Evolutionary conservation across 1,284 basidiomycete species (phyloP).

Genomic region (Pseudozyma pruni): DNA sequence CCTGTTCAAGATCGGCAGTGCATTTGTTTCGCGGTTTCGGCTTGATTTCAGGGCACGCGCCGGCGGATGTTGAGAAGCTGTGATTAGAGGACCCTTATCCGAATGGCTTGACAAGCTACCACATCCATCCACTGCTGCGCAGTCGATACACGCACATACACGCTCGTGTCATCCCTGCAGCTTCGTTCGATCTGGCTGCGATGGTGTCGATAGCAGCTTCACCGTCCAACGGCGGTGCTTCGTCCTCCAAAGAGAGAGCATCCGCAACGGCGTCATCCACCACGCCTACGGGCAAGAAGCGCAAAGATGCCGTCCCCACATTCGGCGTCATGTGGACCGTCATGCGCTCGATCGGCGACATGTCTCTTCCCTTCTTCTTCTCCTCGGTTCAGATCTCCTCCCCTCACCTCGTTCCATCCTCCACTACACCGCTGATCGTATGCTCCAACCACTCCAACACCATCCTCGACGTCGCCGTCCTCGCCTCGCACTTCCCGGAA

Average conservation of each 20-base stretch:
- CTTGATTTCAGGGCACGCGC: neutral
- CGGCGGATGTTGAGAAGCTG: neutral
- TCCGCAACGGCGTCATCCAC: slow-evolving; percentile 10
- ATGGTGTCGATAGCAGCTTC: slow-evolving; percentile 13
- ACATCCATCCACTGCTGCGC: neutral
- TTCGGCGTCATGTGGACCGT: slow-evolving; percentile 57
- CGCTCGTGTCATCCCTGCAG: neutral
- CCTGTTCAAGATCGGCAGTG: too few relatives aligned
- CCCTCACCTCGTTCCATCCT: slow-evolving; percentile 24
- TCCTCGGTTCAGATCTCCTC: slow-evolving; percentile 32
- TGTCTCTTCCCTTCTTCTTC: slow-evolving; percentile 53
- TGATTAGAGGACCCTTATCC: neutral
- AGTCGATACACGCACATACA: slow-evolving; percentile 1
- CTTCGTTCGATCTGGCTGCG: neutral
- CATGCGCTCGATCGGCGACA: slow-evolving; percentile 55
- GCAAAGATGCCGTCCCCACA: slow-evolving; percentile 12
- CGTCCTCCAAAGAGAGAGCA: slow-evolving; percentile 4
- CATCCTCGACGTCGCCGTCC: slow-evolving; percentile 62
- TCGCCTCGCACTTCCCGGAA: slow-evolving; percentile 77
- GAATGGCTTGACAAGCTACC: neutral
- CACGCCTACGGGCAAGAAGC: neutral
- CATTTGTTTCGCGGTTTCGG: neutral
- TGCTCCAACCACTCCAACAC: slow-evolving; percentile 71
- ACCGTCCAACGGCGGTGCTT: neutral
- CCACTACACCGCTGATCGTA: slow-evolving; percentile 44